phyloP scores from a whole-genome alignment of 1,139 yeast species.

The Yamadazyma trypodendri region DNA sequence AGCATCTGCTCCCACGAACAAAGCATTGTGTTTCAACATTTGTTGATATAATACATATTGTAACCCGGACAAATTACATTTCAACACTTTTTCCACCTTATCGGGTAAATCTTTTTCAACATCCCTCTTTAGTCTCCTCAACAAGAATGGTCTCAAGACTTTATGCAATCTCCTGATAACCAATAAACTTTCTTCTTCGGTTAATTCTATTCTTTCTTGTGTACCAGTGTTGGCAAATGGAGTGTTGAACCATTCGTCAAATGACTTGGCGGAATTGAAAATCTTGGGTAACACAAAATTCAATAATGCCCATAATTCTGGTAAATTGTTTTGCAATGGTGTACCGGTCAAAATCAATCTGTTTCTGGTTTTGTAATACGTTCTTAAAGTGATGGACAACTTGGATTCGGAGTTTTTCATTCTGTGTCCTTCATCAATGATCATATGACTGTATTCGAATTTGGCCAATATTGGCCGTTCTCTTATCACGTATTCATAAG shows the following conservation, averaged over 20 bases:
- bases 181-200: slow-evolving; percentile 92
- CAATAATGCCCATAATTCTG: slow-evolving; percentile 81
- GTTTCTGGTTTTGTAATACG: slow-evolving; percentile 68
- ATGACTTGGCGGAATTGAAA: slow-evolving; percentile 81
- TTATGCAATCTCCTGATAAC: slow-evolving; percentile 94
- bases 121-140: slow-evolving; percentile 93
- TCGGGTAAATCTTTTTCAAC: slow-evolving; percentile 96
- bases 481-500: slow-evolving; percentile 75
- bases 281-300: slow-evolving; percentile 78
- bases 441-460: slow-evolving; percentile 80
- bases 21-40: slow-evolving; percentile 68
- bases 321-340: slow-evolving; percentile 79
- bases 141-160: slow-evolving; percentile 89
- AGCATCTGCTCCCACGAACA: slow-evolving; percentile 54
- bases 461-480: slow-evolving; percentile 68
- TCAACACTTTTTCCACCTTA: slow-evolving; percentile 90
- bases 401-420: slow-evolving; percentile 81
- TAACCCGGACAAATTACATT: slow-evolving; percentile 89
- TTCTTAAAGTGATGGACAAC: slow-evolving; percentile 69
- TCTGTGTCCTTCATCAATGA: slow-evolving; percentile 88
- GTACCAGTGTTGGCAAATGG: slow-evolving; percentile 83
- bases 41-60: slow-evolving; percentile 79
- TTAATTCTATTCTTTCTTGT: slow-evolving; percentile 73
- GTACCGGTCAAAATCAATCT: slow-evolving; percentile 85
- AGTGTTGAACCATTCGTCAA: slow-evolving; percentile 86